These are phyloP conservation scores for Scutellaria barbata DNA, from an alignment of 257 asterid species.

Conservation along the genomic window DNA sequence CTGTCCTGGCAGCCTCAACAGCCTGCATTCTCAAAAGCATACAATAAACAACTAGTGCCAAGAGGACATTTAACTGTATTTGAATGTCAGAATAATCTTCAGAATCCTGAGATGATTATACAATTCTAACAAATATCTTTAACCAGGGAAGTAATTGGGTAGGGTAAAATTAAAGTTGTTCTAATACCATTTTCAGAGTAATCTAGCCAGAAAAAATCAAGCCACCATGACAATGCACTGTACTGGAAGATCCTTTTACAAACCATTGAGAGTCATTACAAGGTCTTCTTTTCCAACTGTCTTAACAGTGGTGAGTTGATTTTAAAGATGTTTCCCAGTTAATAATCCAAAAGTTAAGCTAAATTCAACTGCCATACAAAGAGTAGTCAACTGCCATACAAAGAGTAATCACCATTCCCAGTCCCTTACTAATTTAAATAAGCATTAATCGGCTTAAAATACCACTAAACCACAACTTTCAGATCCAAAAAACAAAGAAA, in stretches of 20 bases:
- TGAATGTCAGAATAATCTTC: too few relatives aligned
- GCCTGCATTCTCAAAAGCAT: constrained; percentile 62
- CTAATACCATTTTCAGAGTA: constrained; percentile 1
- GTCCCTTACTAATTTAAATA: not conserved
- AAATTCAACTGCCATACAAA: not conserved
- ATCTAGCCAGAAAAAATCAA: not conserved
- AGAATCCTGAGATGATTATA: not conserved
- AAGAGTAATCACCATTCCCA: not conserved
- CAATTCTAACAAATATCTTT: constrained; percentile 24
- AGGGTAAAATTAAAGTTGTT: not conserved
- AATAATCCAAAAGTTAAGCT: not conserved
- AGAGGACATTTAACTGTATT: too few relatives aligned
- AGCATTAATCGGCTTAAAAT: not conserved
- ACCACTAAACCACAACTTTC: not conserved
- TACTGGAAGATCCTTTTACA: not conserved
- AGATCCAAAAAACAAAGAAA: not conserved
- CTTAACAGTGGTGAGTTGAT: not conserved
- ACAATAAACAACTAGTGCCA: not conserved
- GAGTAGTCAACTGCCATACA: too few relatives aligned
- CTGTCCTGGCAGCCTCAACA: constrained; percentile 78
- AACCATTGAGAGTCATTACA: not conserved
- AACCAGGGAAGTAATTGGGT: not conserved
- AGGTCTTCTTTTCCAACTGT: not conserved
- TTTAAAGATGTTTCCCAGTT: not conserved
- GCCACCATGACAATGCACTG: constrained; percentile 4